Evolutionary conservation across 768 basidiomycete genomes (phyloP).

Genomic region (Termitomyces sp.): DNA sequence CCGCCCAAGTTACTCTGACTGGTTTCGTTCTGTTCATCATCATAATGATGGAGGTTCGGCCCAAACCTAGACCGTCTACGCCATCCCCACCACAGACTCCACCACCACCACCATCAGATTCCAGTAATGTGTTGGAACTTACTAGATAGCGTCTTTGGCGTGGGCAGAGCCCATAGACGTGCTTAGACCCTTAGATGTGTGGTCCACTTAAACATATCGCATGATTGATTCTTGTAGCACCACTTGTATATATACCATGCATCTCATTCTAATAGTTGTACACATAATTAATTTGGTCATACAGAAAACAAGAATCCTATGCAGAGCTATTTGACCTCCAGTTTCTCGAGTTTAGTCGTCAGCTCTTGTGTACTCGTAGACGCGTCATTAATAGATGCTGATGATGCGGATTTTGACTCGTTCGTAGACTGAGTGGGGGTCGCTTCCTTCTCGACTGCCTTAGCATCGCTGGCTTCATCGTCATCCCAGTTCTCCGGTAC

Average conservation of each 20-base stretch:
- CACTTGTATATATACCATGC: constrained; percentile 27
- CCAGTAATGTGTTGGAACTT: constrained; percentile 30
- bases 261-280: constrained; percentile 10
- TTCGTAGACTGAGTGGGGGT: not conserved
- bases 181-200: constrained; percentile 11
- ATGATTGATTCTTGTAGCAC: constrained; percentile 39
- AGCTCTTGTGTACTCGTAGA: constrained; percentile 29
- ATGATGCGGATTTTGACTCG: constrained; percentile 3
- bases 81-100: constrained; percentile 20
- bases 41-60: constrained; percentile 65
- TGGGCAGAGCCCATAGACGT: constrained; percentile 5
- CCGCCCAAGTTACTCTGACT: constrained; percentile 50
- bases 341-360: constrained; percentile 51
- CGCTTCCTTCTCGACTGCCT: constrained; percentile 8
- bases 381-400: constrained; percentile 6
- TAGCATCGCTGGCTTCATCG: constrained; percentile 47
- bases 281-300: constrained; percentile 17
- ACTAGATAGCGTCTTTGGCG: constrained; percentile 22
- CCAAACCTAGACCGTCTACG: constrained; percentile 32
- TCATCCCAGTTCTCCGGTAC: constrained; percentile 83
- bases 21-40: constrained; percentile 71
- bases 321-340: constrained; percentile 45
- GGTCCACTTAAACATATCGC: constrained; percentile 19
- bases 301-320: constrained; percentile 6
- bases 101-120: constrained; percentile 29